phyloP scores from a whole-genome alignment of 345 rosid species.

The Syzygium aromaticum region DNA sequence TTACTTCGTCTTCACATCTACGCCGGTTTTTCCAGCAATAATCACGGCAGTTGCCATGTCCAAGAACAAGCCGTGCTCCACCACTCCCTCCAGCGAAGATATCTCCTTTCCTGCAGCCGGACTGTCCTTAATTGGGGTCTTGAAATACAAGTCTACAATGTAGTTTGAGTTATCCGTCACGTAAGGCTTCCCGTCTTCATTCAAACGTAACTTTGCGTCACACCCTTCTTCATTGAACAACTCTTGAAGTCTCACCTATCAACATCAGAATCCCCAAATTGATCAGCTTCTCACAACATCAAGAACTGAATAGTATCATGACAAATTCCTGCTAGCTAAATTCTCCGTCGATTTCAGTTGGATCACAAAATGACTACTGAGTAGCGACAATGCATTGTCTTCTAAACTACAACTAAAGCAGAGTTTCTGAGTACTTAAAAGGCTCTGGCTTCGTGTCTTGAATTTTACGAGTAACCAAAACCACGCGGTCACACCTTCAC shows the following conservation, averaged over 20 bases:
- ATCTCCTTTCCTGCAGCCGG: constrained; percentile 78
- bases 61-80: constrained; percentile 88
- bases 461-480: background rate
- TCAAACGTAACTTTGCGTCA: constrained; percentile 64
- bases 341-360: background rate
- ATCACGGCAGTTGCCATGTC: constrained; percentile 93
- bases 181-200: constrained; percentile 55
- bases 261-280: background rate
- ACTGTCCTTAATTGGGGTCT: constrained; percentile 64
- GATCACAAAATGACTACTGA: background rate
- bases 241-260: constrained; percentile 37
- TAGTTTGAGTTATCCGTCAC: constrained; percentile 85
- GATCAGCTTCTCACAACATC: background rate
- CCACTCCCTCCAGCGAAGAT: constrained; percentile 71
- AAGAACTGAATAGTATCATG: background rate
- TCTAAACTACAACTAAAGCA: background rate
- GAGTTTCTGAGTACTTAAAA: background rate
- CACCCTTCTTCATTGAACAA: constrained; percentile 66
- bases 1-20: constrained; percentile 76
- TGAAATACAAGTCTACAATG: constrained; percentile 84
- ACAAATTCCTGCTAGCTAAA: background rate
- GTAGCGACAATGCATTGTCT: background rate
- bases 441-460: background rate
- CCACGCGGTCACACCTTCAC: background rate
- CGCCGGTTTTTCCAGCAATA: constrained; percentile 75